These are phyloP conservation scores for Rhazya stricta DNA, from an alignment of 257 asterid species.

Conservation along the genomic window DNA sequence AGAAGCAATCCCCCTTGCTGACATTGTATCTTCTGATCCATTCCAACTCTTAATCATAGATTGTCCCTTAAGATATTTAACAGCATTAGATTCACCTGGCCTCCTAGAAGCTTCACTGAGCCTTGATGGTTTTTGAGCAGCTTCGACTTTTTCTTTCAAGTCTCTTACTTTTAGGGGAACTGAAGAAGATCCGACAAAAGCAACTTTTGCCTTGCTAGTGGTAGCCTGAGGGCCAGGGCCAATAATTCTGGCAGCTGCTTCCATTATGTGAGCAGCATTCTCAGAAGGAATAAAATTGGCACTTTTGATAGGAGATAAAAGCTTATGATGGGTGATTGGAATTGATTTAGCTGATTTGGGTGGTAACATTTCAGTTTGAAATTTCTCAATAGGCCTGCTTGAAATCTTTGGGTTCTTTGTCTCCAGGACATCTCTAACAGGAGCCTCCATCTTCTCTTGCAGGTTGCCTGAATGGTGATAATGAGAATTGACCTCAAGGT, in stretches of 20 bases:
- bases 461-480: conserved; percentile 36
- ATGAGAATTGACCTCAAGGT: conserved; percentile 27
- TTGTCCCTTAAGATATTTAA: conserved; percentile 42
- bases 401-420: conserved; percentile 33
- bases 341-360: conserved; percentile 89
- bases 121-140: conserved; percentile 45
- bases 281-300: conserved; percentile 40
- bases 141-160: conserved; percentile 63
- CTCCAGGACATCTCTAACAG: conserved; percentile 24
- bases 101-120: conserved; percentile 43
- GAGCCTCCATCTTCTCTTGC: conserved; percentile 22
- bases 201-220: conserved; percentile 36
- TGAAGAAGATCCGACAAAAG: conserved; percentile 53
- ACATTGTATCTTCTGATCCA: conserved; percentile 37
- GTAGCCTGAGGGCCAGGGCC: conserved; percentile 46
- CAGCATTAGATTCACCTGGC: conserved; percentile 37
- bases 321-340: conserved; percentile 76
- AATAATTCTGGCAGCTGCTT: conserved; percentile 77
- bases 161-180: conserved; percentile 56
- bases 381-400: conserved; percentile 59
- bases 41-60: conserved; percentile 43
- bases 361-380: conserved; percentile 75
- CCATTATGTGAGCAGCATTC: conserved; percentile 86
- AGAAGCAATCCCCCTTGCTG: conserved; percentile 25
- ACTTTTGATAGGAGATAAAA: conserved; percentile 80